Conservation (phyloP, 2,329 filamentous ascomycete genomes). For the Aspergillus sp. region DNA sequence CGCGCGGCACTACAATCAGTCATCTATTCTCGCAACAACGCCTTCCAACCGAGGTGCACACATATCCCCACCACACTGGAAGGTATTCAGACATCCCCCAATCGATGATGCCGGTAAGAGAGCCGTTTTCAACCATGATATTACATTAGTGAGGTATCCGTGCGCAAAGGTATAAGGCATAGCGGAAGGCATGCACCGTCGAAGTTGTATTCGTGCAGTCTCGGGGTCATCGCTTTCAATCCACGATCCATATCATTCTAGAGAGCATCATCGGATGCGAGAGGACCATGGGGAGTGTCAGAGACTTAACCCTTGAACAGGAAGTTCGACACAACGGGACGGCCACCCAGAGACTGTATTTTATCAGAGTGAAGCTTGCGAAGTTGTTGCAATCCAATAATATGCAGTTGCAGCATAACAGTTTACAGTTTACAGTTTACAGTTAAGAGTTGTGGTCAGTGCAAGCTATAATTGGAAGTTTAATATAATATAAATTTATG, state of each 20-base stretch:
- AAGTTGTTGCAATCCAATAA: conserved; percentile 13
- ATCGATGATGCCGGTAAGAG: conserved; percentile 41
- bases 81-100: conserved; percentile 42
- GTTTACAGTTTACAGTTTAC: too few species aligned
- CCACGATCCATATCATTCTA: conserved; percentile 13
- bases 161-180: conserved; percentile 41
- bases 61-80: conserved; percentile 41
- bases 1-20: conserved; percentile 13
- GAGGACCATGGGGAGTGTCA: conserved; percentile 5
- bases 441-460: too few species aligned
- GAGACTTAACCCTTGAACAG: conserved; percentile 8
- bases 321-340: conserved; percentile 11
- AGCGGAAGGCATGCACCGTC: conserved; percentile 15
- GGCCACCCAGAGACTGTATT: conserved; percentile 14
- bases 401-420: too few species aligned
- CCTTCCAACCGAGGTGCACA: conserved; percentile 14
- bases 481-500: too few species aligned
- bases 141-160: conserved; percentile 39
- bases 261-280: conserved; percentile 14
- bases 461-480: too few species aligned
- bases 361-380: conserved; percentile 14
- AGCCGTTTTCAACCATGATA: conserved; percentile 40
- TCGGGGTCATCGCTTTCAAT: conserved; percentile 7
- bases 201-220: conserved; percentile 3
- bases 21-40: conserved; percentile 17